A percentile compares a stretch with the other conserved stretches of the same genome.
phyloP scores from a whole-genome alignment of 768 basidiomycete species.

The Amanita thiersii region DNA sequence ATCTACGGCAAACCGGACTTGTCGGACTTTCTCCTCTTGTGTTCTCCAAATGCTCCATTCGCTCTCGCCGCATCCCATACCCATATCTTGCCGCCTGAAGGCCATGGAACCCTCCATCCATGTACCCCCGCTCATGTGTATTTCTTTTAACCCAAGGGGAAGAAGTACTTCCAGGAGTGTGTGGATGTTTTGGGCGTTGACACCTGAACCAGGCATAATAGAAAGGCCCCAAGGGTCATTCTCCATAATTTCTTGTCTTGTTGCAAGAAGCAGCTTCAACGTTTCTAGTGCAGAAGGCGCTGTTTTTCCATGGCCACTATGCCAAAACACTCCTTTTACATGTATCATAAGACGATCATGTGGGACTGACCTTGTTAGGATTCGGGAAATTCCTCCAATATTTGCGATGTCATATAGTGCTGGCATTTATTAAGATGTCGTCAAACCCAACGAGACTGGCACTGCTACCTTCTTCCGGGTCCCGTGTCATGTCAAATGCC shows the following conservation, averaged over 20 bases:
- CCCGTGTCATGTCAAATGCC: constrained; percentile 67
- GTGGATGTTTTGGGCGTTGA: constrained; percentile 50
- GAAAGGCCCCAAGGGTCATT: constrained; percentile 30
- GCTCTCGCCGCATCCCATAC: constrained; percentile 50
- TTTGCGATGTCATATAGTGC: constrained; percentile 40
- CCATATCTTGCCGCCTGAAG: constrained; percentile 50
- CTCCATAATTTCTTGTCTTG: constrained; percentile 25
- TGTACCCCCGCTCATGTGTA: constrained; percentile 68
- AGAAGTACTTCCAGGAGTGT: constrained; percentile 40
- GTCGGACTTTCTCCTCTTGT: constrained; percentile 38
- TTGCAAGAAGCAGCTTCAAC: constrained; percentile 31
- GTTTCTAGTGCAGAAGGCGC: constrained; percentile 33
- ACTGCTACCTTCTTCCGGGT: constrained; percentile 37
- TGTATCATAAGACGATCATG: no score
- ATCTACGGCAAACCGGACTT: constrained; percentile 44
- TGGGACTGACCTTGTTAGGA: constrained; percentile 68
- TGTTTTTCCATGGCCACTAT: constrained; percentile 44
- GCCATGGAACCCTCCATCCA: constrained; percentile 51
- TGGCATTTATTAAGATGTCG: constrained; percentile 12
- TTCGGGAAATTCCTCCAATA: constrained; percentile 62
- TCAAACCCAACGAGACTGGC: neutral
- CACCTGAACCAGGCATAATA: constrained; percentile 72
- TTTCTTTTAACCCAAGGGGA: constrained; percentile 51
- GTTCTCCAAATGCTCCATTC: constrained; percentile 72
- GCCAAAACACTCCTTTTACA: no score